phyloP scores from a whole-genome alignment of 495 filamentous ascomycete species.

The Cercophora sp. region DNA sequence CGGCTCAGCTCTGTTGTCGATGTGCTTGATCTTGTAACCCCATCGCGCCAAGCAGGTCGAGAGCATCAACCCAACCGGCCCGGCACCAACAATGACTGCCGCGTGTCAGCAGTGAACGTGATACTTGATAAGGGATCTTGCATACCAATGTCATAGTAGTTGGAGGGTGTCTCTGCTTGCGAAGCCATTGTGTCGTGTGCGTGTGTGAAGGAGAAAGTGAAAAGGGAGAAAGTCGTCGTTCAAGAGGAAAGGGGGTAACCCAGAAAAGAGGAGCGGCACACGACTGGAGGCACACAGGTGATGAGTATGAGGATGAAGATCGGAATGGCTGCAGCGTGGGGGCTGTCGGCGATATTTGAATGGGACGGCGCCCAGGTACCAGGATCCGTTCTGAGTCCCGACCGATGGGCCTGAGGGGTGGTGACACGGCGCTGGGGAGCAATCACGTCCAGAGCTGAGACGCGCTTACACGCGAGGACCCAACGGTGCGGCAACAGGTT shows the following conservation, averaged over 20 bases:
- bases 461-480: conserved; percentile 11
- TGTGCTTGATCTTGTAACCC: conserved; percentile 65
- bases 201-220: conserved; percentile 3
- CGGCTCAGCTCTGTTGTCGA: conserved; percentile 66
- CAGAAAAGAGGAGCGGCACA: conserved; percentile 5
- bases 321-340: not conserved
- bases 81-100: conserved; percentile 81
- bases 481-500: conserved; percentile 25
- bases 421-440: not conserved
- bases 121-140: no score
- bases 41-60: conserved; percentile 74
- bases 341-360: conserved; percentile 6
- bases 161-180: conserved; percentile 13
- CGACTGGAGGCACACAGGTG: not conserved
- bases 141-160: conserved; percentile 35
- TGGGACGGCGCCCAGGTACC: conserved; percentile 7
- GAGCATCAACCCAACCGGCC: conserved; percentile 81
- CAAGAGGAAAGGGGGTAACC: not conserved
- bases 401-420: conserved; percentile 13
- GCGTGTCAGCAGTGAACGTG: not conserved
- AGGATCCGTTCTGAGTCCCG: conserved; percentile 24
- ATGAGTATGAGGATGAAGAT: not conserved
- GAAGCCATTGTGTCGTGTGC: conserved; percentile 20
- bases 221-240: conserved; percentile 5
- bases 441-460: conserved; percentile 2